Percentiles rank a stretch among this genome's conserved stretches.
Evolutionary conservation across 352 stramenopile species (phyloP).

Genomic region (Phytophthora macrochlamydospora): DNA sequence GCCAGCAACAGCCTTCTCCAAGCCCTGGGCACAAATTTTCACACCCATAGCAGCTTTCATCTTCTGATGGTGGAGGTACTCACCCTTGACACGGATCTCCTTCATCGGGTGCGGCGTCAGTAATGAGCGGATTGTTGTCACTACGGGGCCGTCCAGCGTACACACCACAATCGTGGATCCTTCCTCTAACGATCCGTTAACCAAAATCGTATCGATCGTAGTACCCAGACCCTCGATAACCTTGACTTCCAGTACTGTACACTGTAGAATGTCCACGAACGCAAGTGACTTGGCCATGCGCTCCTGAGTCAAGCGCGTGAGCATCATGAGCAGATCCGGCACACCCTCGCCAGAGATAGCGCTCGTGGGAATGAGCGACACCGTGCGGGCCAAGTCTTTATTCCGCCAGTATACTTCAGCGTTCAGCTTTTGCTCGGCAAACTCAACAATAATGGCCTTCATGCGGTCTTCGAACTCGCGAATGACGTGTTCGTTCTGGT

Average conservation of each 20-base stretch:
- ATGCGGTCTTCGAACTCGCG: slow-evolving; percentile 96
- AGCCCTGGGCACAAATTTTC: slow-evolving; percentile 97
- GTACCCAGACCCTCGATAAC: slow-evolving; percentile 98
- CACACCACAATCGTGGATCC: slow-evolving; percentile 98
- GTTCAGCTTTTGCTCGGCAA: slow-evolving; percentile 98
- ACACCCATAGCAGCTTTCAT: slow-evolving; percentile 99
- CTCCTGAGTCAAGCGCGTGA: slow-evolving; percentile 96
- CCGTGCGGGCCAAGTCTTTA: slow-evolving; percentile 94
- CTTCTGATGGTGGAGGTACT: slow-evolving; percentile 96
- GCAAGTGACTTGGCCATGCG: slow-evolving; percentile 92
- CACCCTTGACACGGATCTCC: slow-evolving; percentile 96
- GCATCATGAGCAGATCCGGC: slow-evolving; percentile 96
- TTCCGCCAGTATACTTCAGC: slow-evolving; percentile 99
- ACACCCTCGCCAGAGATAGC: slow-evolving; percentile 99
- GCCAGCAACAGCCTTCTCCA: slow-evolving; percentile 99
- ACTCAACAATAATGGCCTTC: slow-evolving; percentile 94
- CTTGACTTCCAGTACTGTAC: slow-evolving; percentile 99
- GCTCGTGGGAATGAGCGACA: slow-evolving; percentile 98
- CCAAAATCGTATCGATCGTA: slow-evolving; percentile 98
- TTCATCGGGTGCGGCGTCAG: slow-evolving; percentile 98
- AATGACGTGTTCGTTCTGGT: slow-evolving; percentile 93
- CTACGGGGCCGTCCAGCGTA: slow-evolving; percentile 97
- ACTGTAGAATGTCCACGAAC: slow-evolving; percentile 93
- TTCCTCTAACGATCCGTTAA: slow-evolving; percentile 96
- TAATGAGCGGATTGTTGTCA: slow-evolving; percentile 96